A percentile compares a stretch with the other conserved stretches of the same genome.
phyloP scores from a whole-genome alignment of 2,329 filamentous ascomycete species.

The Zopfia rhizophila region DNA sequence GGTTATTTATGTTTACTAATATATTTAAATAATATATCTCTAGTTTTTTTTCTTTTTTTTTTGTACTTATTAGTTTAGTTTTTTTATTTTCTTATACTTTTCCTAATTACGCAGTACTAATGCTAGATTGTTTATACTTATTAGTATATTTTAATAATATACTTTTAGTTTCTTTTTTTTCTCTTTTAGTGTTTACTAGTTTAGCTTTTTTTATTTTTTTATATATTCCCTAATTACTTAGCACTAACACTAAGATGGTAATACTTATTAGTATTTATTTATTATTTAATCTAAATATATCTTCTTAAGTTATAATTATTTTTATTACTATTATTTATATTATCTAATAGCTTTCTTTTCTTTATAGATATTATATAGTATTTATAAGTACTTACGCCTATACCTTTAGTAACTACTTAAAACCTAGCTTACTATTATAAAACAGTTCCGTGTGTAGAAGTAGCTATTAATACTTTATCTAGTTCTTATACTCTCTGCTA shows the following conservation, averaged over 20 bases:
- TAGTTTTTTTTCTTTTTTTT: too few relatives aligned
- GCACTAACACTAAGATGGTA: constrained; percentile 12
- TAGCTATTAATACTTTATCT: constrained; percentile 25
- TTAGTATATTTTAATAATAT: constrained; percentile 11
- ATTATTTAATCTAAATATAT: constrained; percentile 13
- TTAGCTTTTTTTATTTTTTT: constrained; percentile 7
- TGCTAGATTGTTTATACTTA: constrained; percentile 7
- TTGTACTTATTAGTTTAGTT: constrained; percentile 6
- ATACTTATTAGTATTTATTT: constrained; percentile 9
- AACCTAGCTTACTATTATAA: constrained; percentile 12
- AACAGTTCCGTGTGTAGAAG: constrained; percentile 25
- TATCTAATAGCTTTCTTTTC: constrained; percentile 14
- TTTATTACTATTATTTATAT: constrained; percentile 19
- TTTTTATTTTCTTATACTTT: constrained; percentile 14
- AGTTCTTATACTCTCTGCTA: constrained; percentile 19
- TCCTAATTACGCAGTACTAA: not conserved
- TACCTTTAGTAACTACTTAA: constrained; percentile 10
- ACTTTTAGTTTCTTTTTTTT: constrained; percentile 2
- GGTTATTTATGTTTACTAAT: too few relatives aligned
- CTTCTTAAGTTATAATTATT: constrained; percentile 11
- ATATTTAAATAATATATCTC: too few relatives aligned
- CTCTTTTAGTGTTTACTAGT: constrained; percentile 1
- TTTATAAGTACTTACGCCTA: constrained; percentile 24
- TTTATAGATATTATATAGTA: constrained; percentile 18
- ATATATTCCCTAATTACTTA: constrained; percentile 11